Evolutionary conservation across 1,284 basidiomycete species (phyloP), one percentile per base, ranked within the genome.

Genomic region (Chiua sp.): DNA sequence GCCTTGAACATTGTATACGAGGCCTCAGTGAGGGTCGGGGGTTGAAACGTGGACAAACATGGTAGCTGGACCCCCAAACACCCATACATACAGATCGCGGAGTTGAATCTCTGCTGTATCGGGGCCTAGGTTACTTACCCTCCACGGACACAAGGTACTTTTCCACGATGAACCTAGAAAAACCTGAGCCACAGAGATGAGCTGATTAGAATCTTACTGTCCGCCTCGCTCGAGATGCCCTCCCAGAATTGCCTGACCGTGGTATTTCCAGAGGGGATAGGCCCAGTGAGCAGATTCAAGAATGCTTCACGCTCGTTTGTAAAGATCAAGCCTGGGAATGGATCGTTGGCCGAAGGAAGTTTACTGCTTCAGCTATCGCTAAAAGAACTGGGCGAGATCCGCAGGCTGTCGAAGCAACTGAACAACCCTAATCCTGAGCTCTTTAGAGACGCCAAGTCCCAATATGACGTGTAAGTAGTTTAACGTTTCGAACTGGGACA

Each of bases 381-480:
- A 18, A 30, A 42, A 18, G n/a, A 42, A 16, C 28, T 52, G 51
- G 20, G 1, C 5, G 23, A 23, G 23, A 52, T 52, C 20, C 51
- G 51, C 35, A 39, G 22, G 51, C 16, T 39, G 35, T 39, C 51
- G 15, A 28, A 26, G 28, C 10, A 39, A 13, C 20, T 52, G 37
- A 13, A 22, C 4, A 13, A 52, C 42, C 18, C 22, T 28, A 30
- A 52, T 42, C 51, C 51, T 28, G 23, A 39, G 11, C 35, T 52
- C 16, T 42, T 52, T 23, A 42, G 20, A 28, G 51, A 52, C 18
- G 35, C 51, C 16, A 52, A 52, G 39, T 52, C 51, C 13, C 51
- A 52, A 28, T 52, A 52, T n/a, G 51, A 52, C 37, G 51, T 42
- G 51, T 52, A 26, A 52, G 51, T 52, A 20, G 37, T 16, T 42